phyloP scores from a whole-genome alignment of 2,329 filamentous ascomycete species.

The Scopulariopsis brevicaulis region DNA sequence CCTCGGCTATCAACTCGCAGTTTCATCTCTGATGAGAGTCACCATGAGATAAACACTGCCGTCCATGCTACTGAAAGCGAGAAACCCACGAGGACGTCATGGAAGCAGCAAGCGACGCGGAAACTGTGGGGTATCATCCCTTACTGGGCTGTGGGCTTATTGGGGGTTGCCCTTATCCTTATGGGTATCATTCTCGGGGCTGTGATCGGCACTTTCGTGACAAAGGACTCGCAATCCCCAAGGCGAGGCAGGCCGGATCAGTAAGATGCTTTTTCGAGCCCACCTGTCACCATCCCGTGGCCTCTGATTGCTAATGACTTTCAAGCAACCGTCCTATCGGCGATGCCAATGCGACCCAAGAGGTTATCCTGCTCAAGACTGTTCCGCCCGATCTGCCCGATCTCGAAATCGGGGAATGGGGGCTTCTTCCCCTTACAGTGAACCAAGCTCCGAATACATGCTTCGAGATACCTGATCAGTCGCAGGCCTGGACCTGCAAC shows the following conservation, averaged over 20 bases:
- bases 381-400: slow-evolving; percentile 37
- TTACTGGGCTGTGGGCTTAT: slow-evolving; percentile 47
- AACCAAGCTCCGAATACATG: slow-evolving; percentile 41
- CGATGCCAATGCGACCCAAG: slow-evolving; percentile 2
- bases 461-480: slow-evolving; percentile 40
- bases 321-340: background rate
- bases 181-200: slow-evolving; percentile 45
- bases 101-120: slow-evolving; percentile 40
- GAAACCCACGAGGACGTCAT: slow-evolving; percentile 34
- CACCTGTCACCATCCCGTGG: background rate
- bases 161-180: slow-evolving; percentile 34
- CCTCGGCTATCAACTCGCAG: slow-evolving; percentile 40
- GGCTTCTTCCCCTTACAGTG: slow-evolving; percentile 40
- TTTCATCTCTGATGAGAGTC: slow-evolving; percentile 36
- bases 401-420: slow-evolving; percentile 42
- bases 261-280: background rate
- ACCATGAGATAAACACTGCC: slow-evolving; percentile 42
- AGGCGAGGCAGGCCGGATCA: background rate
- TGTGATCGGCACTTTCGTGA: slow-evolving; percentile 37
- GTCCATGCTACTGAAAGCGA: slow-evolving; percentile 28
- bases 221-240: slow-evolving; percentile 16
- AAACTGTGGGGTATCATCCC: slow-evolving; percentile 49
- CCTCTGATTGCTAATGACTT: background rate
- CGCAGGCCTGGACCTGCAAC: slow-evolving; percentile 53
- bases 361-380: slow-evolving; percentile 34